phyloP scores from a whole-genome alignment of 2,329 filamentous ascomycete genomes.

The Claviceps monticola region DNA sequence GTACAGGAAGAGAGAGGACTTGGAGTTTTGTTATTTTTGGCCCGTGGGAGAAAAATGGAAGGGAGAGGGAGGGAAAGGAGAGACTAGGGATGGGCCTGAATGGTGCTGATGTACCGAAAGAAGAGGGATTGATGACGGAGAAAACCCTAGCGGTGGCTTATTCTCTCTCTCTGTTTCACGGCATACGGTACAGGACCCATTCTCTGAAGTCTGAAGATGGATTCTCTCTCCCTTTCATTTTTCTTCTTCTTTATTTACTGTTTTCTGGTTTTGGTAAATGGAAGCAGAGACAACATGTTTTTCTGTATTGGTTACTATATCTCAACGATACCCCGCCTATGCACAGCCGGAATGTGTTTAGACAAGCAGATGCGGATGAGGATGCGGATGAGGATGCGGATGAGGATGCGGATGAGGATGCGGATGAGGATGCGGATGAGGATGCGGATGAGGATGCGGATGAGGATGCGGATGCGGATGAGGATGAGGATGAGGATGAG shows the following conservation, averaged over 20 bases:
- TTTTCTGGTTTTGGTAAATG: conserved; percentile 1
- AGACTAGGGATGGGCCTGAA: too few species aligned
- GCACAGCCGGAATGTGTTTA: conserved; percentile 8
- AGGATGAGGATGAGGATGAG: too few species aligned
- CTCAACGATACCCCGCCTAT: conserved; percentile 26
- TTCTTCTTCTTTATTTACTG: conserved; percentile 8
- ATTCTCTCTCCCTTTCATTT: neutral
- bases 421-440: neutral
- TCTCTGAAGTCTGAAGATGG: too few species aligned
- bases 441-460: neutral
- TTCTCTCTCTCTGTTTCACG: too few species aligned
- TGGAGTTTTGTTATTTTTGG: neutral
- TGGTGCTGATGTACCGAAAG: too few species aligned
- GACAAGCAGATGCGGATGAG: conserved; percentile 4
- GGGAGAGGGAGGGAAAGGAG: neutral
- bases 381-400: neutral
- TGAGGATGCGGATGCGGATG: too few species aligned
- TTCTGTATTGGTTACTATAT: conserved; percentile 13
- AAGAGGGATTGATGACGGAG: too few species aligned
- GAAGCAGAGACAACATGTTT: conserved; percentile 23
- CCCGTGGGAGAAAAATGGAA: neutral
- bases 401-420: too few species aligned
- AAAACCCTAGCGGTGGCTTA: too few species aligned
- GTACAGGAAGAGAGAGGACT: neutral
- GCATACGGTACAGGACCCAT: too few species aligned